phyloP scores from a whole-genome alignment of 23 red algal genomes.

The Chondrus crispus region DNA sequence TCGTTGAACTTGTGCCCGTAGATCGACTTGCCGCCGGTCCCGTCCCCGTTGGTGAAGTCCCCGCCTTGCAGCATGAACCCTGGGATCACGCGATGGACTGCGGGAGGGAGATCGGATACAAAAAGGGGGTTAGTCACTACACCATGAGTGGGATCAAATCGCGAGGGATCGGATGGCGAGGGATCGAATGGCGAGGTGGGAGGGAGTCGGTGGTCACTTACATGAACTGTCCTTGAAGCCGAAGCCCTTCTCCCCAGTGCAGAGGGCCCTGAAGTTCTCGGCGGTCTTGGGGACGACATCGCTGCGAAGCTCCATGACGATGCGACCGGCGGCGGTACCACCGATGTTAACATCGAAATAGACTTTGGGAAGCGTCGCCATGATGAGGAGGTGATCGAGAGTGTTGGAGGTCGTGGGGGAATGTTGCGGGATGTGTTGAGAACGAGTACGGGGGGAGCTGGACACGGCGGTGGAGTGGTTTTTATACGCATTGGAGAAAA shows the following conservation, averaged over 20 bases:
- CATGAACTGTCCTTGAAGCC: slow-evolving; percentile 76
- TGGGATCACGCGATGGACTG: slow-evolving; percentile 80
- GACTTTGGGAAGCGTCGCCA: slow-evolving; percentile 50
- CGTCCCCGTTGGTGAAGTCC: slow-evolving; percentile 88
- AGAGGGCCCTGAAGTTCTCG: slow-evolving; percentile 97
- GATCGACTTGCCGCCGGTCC: slow-evolving; percentile 97
- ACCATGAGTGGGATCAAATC: neutral
- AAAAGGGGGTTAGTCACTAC: neutral
- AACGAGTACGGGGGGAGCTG: too few species aligned
- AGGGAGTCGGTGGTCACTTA: neutral
- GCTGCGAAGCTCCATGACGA: slow-evolving; percentile 77
- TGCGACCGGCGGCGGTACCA: slow-evolving; percentile 70
- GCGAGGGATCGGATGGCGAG: neutral
- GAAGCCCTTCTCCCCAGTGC: slow-evolving; percentile 94
- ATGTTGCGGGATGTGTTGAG: too few species aligned
- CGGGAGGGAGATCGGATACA: neutral
- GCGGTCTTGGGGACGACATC: slow-evolving; percentile 90
- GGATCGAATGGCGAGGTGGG: neutral
- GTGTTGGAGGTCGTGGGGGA: too few species aligned
- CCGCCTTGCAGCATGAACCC: slow-evolving; percentile 88
- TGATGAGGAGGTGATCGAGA: too few species aligned
- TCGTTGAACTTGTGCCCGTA: slow-evolving; percentile 94
- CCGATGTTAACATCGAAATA: slow-evolving; percentile 89
- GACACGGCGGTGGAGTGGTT: too few species aligned
- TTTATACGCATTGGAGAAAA: too few species aligned